These are phyloP conservation scores for Solanum peruvianum DNA, from an alignment of 257 asterid genomes.

Conservation along the genomic window DNA sequence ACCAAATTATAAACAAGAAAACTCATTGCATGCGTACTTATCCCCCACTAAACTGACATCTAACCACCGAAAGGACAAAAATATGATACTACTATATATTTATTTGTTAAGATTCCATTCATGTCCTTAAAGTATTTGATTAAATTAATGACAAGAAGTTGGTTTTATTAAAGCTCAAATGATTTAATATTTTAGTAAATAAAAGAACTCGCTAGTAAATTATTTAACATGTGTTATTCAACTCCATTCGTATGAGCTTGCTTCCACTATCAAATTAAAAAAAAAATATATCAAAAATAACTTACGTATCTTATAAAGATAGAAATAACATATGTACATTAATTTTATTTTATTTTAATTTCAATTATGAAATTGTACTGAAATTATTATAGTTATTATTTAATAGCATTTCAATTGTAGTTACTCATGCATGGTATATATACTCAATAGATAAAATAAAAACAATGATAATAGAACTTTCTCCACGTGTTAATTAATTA, in stretches of 20 bases:
- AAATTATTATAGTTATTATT: not conserved
- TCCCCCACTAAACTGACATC: not conserved
- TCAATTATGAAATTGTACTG: not conserved
- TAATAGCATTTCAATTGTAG: not conserved
- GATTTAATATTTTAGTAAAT: not conserved
- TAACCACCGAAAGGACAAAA: not conserved
- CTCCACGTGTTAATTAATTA: not conserved
- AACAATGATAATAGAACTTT: not conserved
- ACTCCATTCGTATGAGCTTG: not conserved
- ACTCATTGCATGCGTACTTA: not conserved
- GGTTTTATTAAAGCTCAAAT: not conserved
- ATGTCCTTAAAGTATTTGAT: not conserved
- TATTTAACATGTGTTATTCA: not conserved
- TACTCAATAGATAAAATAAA: not conserved
- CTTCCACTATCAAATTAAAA: too few relatives aligned
- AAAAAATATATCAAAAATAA: not conserved
- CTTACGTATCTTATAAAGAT: rapidly evolving
- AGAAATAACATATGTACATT: not conserved
- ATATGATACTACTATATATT: not conserved
- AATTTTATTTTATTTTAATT: not conserved
- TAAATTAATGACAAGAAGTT: not conserved
- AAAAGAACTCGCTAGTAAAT: not conserved
- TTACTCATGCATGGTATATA: not conserved
- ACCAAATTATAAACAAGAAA: not conserved
- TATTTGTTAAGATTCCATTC: not conserved